Base-by-base conservation (phyloP, 352 stramenopile species). In the Thalassiosira mediterranea region DNA sequence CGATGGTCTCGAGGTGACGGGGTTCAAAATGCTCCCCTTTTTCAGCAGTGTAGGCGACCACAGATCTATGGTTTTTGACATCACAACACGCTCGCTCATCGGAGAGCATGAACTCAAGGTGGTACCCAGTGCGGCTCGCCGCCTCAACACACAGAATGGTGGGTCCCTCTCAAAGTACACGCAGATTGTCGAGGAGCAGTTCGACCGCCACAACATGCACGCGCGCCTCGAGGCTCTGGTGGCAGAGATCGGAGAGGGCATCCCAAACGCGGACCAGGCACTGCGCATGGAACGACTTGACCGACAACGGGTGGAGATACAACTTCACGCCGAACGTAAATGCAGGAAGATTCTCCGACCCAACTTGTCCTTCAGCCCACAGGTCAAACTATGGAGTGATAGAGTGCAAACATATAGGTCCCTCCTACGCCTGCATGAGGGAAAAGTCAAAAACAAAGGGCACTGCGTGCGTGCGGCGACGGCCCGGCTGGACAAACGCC, bases 21-120 rank as follows among this genome's bases (percentile, higher is more conserved):
- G 19, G 0, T 40, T 76, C 21, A 67, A 57, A 25, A 38, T 63
- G 44, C 48, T 76, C 11, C 40, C 47, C 11, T 73, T 64, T 44
- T 28, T 21, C 13, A 38, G 56, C 17, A 51, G 37, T 37, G 19
- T 51, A 42, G 69, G 69, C 4, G 70, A 79, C 38, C 70, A 79
- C 42, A 32, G 49, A 28, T 31, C 28, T 1, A 61, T 72, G 34
- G 49, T 65, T 4, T 68, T 81, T 51, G 63, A 76, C n/a, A 19
- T 75, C 8, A 65, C 63, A 1, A 68, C 52, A 4, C 8, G 31
- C 19, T 75, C 57, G 11, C 19, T 72, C 0, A 44, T 81, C 7
- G 72, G 49, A 0, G 46, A 19, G 1, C 28, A 38, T 13, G 47
- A 66, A 40, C 29, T 26, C 26, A 56, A 38, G 11, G 49, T 80